Conservation (phyloP, 768 basidiomycete species). For the Amanita fuliginea region DNA sequence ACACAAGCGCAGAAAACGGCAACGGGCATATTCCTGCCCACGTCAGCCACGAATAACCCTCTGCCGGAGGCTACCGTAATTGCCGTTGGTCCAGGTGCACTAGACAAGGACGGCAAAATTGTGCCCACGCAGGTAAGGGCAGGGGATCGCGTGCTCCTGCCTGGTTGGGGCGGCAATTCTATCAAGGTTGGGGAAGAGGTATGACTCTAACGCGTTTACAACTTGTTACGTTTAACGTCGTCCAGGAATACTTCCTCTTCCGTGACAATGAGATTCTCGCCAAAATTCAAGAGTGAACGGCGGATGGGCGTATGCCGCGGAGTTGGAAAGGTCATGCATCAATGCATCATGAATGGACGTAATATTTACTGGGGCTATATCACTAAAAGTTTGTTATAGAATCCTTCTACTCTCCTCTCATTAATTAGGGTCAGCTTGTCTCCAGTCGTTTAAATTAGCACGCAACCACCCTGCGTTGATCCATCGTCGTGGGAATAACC, state of each 20-base stretch:
- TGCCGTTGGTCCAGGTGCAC: constrained; percentile 91
- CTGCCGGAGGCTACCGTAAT: constrained; percentile 97
- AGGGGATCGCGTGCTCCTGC: constrained; percentile 88
- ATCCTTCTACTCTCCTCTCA: not conserved
- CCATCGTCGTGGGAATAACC: too few relatives aligned
- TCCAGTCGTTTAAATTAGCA: too few relatives aligned
- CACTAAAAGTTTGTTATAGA: constrained; percentile 2
- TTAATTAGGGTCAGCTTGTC: not conserved
- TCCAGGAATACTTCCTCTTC: constrained; percentile 90
- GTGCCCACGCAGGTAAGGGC: constrained; percentile 70
- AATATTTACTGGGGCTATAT: too few relatives aligned
- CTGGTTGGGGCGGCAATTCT: constrained; percentile 92
- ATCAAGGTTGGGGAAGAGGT: constrained; percentile 98
- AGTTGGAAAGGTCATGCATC: too few relatives aligned
- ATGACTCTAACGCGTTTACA: constrained; percentile 14
- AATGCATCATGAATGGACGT: not conserved
- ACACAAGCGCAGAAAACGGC: constrained; percentile 78
- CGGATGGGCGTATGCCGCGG: not conserved
- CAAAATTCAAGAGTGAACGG: constrained; percentile 79
- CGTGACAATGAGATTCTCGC: constrained; percentile 92
- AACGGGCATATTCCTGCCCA: constrained; percentile 90
- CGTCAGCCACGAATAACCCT: constrained; percentile 71
- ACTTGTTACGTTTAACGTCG: constrained; percentile 2
- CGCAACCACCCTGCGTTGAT: too few relatives aligned
- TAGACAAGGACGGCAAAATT: constrained; percentile 72